Base-by-base conservation (phyloP, 192 early-diverging fungal species). In the Dispira simplex region DNA sequence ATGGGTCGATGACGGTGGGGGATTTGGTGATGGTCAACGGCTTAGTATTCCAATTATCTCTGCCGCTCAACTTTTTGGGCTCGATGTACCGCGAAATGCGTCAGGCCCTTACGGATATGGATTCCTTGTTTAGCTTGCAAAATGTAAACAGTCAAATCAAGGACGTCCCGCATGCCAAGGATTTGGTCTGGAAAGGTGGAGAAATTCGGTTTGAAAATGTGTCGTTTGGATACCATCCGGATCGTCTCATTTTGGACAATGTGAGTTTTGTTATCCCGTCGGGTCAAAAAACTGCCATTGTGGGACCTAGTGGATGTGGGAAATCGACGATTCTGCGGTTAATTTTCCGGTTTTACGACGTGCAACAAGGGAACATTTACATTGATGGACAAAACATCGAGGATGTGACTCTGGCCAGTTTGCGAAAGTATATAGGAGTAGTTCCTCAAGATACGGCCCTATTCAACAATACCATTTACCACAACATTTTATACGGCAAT, bases 1-100 rank as follows among this genome's bases (percentile, higher is more conserved):
- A 60, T 46, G 87, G 89, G 0, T 75, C 81, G 2, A 77, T 99
- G 80, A 95, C 92, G 2, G 85, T 99, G 26, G 97, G 97, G 47
- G 97, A 99, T 68, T 80, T 99, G 8, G 97, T 99, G 20, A 91
- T 99, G 92, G 83, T 99, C 63, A 99, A 99, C 66, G 93, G 95
- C 20, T 86, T 99, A 26, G 86, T 99, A 26, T 98, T 99, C 72
- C 97, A 99, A 74, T 79, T 99, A 12, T 92, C 92, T 2, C 78
- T 98, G 71, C 97, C 97, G 20, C 79, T 99, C 14, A 97, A 98
- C 78, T 99, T 99, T 70, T 71, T 99, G 60, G 97, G 97, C 28
- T 89, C 90, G 21, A 94, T 99, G 9, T 99, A 99, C 68, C 85
- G 97, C 63, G 97, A 99, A 75, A 82, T 93, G 47, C 82, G 88